Evolutionary conservation across 345 rosid species (phyloP).

Genomic region (Rhodamnia rubescens): DNA sequence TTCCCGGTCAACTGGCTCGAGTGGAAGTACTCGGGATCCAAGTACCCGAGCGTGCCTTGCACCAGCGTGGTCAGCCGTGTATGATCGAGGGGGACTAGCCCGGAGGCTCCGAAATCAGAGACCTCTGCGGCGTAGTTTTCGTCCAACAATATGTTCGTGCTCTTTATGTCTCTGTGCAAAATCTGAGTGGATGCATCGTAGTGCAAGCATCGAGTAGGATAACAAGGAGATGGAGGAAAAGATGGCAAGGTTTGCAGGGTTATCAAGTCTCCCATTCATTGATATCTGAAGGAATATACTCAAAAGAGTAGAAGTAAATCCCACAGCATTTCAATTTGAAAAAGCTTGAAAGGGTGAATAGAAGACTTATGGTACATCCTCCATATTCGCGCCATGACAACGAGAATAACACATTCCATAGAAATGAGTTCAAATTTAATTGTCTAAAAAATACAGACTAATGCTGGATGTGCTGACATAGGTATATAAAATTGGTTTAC

Average conservation of each 20-base stretch:
- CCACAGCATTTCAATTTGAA: neutral
- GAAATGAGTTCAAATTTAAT: neutral
- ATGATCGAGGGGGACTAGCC: constrained; percentile 27
- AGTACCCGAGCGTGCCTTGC: constrained; percentile 32
- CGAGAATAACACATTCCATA: neutral
- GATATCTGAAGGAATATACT: neutral
- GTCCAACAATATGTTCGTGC: constrained; percentile 31
- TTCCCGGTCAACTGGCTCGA: constrained; percentile 9
- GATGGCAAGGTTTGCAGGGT: neutral
- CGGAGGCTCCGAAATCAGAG: constrained; percentile 38
- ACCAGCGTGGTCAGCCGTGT: constrained; percentile 27
- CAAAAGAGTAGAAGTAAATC: neutral
- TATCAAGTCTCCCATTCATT: constrained; percentile 2
- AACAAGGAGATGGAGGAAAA: too few species aligned
- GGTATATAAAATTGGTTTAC: neutral
- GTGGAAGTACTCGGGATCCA: constrained; percentile 32
- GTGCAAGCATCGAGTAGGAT: constrained; percentile 8
- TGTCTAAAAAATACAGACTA: neutral
- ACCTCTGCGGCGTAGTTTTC: constrained; percentile 21
- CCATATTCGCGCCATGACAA: neutral
- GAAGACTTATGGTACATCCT: neutral
- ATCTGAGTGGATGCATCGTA: constrained; percentile 17
- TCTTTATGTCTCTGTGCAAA: constrained; percentile 28
- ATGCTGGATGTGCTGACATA: neutral
- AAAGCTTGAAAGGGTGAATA: neutral